A percentile compares a stretch with the other conserved stretches of the same genome.
phyloP scores from a whole-genome alignment of 768 basidiomycete species.

The Lentinula lateritia region DNA sequence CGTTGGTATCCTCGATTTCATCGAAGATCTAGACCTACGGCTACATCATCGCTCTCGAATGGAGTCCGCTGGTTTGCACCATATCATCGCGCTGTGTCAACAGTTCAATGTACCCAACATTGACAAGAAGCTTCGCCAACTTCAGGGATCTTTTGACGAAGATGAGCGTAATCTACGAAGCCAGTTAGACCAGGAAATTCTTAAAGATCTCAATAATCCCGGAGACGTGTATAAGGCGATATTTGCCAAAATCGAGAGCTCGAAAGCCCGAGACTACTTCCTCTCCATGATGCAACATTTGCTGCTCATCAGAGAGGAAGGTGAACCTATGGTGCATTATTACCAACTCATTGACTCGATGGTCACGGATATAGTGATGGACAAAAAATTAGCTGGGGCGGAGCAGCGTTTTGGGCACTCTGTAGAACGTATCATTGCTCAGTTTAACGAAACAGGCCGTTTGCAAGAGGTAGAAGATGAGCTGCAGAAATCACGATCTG shows the following conservation, averaged over 20 bases:
- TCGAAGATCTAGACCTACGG: constrained; percentile 79
- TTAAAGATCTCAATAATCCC: constrained; percentile 73
- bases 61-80: constrained; percentile 78
- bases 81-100: constrained; percentile 65
- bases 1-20: constrained; percentile 54
- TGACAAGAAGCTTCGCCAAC: constrained; percentile 57
- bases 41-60: constrained; percentile 85
- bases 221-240: constrained; percentile 87
- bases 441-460: constrained; percentile 87
- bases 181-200: constrained; percentile 68
- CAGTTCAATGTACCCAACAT: constrained; percentile 59
- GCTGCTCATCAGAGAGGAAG: constrained; percentile 85
- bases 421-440: constrained; percentile 81
- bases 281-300: constrained; percentile 93
- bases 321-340: constrained; percentile 76
- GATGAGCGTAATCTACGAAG: constrained; percentile 72
- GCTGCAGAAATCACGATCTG: constrained; percentile 58
- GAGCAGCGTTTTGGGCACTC: constrained; percentile 85
- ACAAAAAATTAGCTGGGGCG: constrained; percentile 81
- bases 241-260: constrained; percentile 67
- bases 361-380: constrained; percentile 87
- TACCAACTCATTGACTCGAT: constrained; percentile 89
- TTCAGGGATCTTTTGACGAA: constrained; percentile 60
- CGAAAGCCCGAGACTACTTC: constrained; percentile 79
- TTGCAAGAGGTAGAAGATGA: constrained; percentile 78